Evolutionary conservation across 208 protist genomes (phyloP).

Genomic region (Trypanosoma avium): DNA sequence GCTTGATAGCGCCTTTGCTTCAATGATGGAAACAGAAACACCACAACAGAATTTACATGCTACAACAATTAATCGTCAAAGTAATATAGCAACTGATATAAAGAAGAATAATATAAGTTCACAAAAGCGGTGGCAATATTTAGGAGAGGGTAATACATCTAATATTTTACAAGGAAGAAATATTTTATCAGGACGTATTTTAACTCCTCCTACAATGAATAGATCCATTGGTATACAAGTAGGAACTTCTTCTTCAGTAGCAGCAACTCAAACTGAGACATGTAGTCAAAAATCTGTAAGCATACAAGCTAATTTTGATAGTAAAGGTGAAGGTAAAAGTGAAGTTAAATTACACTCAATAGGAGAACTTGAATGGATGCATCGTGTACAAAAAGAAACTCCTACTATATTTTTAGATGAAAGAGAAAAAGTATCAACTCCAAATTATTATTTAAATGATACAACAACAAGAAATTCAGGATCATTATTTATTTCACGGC

Average conservation of each 20-base stretch:
- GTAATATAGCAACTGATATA: background rate
- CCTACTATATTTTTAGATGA: background rate
- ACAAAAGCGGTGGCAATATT: too few species aligned
- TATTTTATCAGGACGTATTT: too few species aligned
- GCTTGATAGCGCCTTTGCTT: background rate
- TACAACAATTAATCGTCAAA: background rate
- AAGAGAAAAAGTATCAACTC: background rate
- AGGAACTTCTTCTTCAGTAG: too few species aligned
- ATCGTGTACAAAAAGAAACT: background rate
- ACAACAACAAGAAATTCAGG: background rate
- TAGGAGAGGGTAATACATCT: too few species aligned
- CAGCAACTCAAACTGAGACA: too few species aligned
- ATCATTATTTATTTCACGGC: background rate
- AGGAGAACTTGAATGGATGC: background rate
- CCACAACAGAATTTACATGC: background rate
- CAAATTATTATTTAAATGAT: background rate
- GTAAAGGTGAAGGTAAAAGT: background rate
- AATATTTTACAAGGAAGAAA: too few species aligned
- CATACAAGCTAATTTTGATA: background rate
- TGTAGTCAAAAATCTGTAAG: conserved; percentile 6
- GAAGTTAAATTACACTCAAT: background rate
- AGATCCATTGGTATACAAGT: too few species aligned
- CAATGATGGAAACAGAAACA: conserved; percentile 1
- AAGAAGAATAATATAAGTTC: background rate
- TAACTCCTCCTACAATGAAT: too few species aligned